A percentile compares a stretch with the other conserved stretches of the same genome.
phyloP scores from a whole-genome alignment of 208 protist species.

The Acanthamoeba triangularis region DNA sequence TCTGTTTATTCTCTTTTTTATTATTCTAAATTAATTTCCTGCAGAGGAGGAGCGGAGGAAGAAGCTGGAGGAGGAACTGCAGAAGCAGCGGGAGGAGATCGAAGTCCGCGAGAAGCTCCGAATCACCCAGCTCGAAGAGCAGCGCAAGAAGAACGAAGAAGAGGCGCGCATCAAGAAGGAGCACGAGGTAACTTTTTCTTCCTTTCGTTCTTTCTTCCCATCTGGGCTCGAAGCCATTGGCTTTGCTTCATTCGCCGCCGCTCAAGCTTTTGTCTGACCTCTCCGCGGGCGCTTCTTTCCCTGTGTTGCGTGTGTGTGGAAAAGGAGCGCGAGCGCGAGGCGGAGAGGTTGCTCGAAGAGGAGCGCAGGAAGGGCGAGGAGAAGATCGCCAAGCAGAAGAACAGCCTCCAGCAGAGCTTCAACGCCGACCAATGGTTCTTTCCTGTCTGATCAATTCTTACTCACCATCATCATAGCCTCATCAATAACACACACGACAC shows the following conservation, averaged over 20 bases:
- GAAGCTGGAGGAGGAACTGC: conserved; percentile 55
- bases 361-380: not conserved
- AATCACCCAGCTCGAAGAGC: not conserved
- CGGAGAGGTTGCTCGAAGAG: not conserved
- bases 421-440: conserved; percentile 15
- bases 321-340: conserved; percentile 5
- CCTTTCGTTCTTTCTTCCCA: not conserved
- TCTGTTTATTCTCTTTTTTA: too few species aligned
- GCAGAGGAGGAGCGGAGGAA: conserved; percentile 29
- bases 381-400: conserved; percentile 34
- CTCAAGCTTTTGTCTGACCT: too few species aligned
- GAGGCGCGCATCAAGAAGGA: not conserved
- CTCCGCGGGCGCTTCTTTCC: too few species aligned
- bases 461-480: too few species aligned
- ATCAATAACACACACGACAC: not conserved
- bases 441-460: not conserved
- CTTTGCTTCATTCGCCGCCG: too few species aligned
- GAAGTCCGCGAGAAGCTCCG: not conserved
- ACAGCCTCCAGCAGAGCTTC: conserved; percentile 1
- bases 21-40: not conserved
- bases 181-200: not conserved
- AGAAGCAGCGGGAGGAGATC: conserved; percentile 30
- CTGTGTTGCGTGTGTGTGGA: too few species aligned
- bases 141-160: conserved; percentile 42
- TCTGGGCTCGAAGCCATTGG: too few species aligned